Base-by-base conservation (phyloP, 345 rosid genomes). In the Bruguiera parviflora region DNA sequence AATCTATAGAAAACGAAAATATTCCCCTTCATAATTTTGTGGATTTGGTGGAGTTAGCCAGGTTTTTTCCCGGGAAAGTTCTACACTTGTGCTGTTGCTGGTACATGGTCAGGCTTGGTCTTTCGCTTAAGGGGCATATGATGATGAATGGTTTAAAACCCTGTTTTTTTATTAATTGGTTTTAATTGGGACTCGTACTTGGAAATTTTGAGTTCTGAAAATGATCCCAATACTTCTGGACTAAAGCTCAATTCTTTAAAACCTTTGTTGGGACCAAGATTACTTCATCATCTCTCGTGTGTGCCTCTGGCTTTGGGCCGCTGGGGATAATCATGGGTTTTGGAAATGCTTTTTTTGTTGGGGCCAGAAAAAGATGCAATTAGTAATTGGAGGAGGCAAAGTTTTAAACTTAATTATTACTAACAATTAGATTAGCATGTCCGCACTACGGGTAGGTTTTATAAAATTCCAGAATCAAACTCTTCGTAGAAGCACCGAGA, bases 61-160 rank as follows among this genome's bases (percentile, higher is more conserved):
- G 8, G 16, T 6, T 35, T 49, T 4, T 24, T 52, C 9, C 63
- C 24, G 43, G 43, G 43, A 18, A 27, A 33, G 25, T 37, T 18
- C 19, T 24, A 2, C 9, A 9, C 19, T 8, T 53, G 61, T 52
- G 35, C n/a, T 33, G 37, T 33, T 33, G 37, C 9, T 33, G 37
- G 37, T 43, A 24, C 22, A 31, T 22, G 37, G 62, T 61, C 46
- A 39, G 15, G 39, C 61, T 62, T 53, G 67, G 65, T 8, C 9
- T 47, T 51, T 60, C 51, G 66, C 67, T 53, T 61, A 22, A 61
- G 51, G 31, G 66, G 11, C 61, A 61, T 33, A 33, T 43, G 35
- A 58, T 58, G 32, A 22, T 4, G 5, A 43, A 13, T 10, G 31
- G 65, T 32, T 46, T 58, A 5, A 8, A 32, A 47, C 29, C 25